Conservation (phyloP, 805 yeast species). For the Sugiyamaella chiloensis region DNA sequence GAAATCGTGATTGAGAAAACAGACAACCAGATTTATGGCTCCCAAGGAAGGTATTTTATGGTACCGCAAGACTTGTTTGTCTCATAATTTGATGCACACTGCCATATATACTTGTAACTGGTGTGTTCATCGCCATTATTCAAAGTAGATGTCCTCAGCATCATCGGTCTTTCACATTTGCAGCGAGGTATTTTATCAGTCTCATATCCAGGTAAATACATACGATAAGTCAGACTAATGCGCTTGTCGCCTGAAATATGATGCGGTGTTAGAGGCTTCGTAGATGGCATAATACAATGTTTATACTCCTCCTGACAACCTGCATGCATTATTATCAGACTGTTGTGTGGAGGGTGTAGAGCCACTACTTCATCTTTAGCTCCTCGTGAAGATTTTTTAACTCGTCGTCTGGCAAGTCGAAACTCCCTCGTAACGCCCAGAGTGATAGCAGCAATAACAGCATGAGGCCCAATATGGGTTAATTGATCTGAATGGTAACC, state of each 20-base stretch:
- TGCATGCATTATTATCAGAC: conserved; percentile 68
- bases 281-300: conserved; percentile 56
- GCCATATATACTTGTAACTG: conserved; percentile 65
- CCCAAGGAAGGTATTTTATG: conserved; percentile 16
- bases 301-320: conserved; percentile 75
- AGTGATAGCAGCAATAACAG: conserved; percentile 62
- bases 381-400: conserved; percentile 14
- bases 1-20: too few species aligned
- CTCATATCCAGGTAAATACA: conserved; percentile 42
- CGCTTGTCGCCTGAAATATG: conserved; percentile 49
- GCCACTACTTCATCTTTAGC: conserved; percentile 39
- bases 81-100: conserved; percentile 44
- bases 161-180: conserved; percentile 44
- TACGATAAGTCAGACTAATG: conserved; percentile 64
- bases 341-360: conserved; percentile 67
- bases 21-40: too few species aligned
- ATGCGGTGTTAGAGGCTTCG: conserved; percentile 41
- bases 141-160: conserved; percentile 54
- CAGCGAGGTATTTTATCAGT: conserved; percentile 42
- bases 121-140: conserved; percentile 25
- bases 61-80: conserved; percentile 27
- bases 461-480: conserved; percentile 69
- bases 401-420: conserved; percentile 41
- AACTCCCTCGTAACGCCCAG: conserved; percentile 71
- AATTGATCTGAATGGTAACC: conserved; percentile 78